Evolutionary conservation across 164 flowering plant species (phyloP).

Genomic region (Aristolochia contorta): DNA sequence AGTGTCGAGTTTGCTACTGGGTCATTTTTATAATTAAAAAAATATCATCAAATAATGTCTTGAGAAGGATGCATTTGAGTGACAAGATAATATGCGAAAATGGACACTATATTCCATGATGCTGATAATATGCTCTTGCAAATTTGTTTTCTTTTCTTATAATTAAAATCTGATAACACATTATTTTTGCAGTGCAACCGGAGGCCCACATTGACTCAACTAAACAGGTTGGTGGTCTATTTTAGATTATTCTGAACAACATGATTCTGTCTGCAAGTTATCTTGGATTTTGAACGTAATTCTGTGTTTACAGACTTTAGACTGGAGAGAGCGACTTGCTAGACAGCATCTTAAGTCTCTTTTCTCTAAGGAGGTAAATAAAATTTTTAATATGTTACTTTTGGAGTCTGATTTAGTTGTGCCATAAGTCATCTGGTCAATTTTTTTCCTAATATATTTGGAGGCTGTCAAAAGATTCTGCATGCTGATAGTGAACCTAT

Average conservation of each 20-base stretch:
- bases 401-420: not conserved
- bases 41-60: too few relatives aligned
- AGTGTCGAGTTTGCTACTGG: too few relatives aligned
- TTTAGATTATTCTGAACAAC: too few relatives aligned
- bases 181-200: too few relatives aligned
- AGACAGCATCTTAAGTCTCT: conserved; percentile 50
- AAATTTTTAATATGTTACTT: not conserved
- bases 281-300: not conserved
- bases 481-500: not conserved
- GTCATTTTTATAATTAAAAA: too few relatives aligned
- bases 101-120: too few relatives aligned
- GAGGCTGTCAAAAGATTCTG: not conserved
- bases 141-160: too few relatives aligned
- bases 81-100: too few relatives aligned
- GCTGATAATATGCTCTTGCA: too few relatives aligned
- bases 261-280: not conserved
- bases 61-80: too few relatives aligned
- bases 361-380: conserved; percentile 70
- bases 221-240: conserved; percentile 30
- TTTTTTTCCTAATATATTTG: not conserved
- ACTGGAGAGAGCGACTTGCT: conserved; percentile 75
- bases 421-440: not conserved
- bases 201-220: too few relatives aligned
- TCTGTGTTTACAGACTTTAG: conserved; percentile 35
- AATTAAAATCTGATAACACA: too few relatives aligned